Percentiles rank a stretch among this genome's conserved stretches.
These are phyloP conservation scores for Vitis rupestris DNA, from an alignment of 164 flowering plant species.

Conservation along the genomic window DNA sequence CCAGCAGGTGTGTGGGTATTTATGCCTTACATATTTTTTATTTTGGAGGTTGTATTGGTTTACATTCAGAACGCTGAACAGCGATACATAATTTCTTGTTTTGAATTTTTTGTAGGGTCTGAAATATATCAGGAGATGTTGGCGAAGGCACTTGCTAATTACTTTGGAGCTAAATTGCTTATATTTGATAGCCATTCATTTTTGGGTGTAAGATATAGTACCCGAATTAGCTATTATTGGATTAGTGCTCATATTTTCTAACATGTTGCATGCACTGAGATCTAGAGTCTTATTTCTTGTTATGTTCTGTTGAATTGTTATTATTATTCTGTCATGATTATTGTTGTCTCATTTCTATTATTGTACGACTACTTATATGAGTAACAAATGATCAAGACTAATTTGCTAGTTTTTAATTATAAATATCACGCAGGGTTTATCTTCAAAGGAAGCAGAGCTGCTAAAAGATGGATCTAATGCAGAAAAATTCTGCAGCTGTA, in stretches of 20 bases:
- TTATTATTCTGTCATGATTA: background rate
- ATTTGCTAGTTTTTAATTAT: background rate
- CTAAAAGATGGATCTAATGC: slow-evolving; percentile 52
- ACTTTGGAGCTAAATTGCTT: slow-evolving; percentile 81
- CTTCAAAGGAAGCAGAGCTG: slow-evolving; percentile 71
- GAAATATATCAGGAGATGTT: slow-evolving; percentile 95
- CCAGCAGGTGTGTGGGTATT: slow-evolving; percentile 56
- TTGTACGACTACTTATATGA: background rate
- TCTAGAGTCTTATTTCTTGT: background rate
- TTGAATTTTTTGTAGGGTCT: slow-evolving; percentile 53
- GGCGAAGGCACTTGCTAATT: slow-evolving; percentile 80
- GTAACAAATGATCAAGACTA: background rate
- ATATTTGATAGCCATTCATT: slow-evolving; percentile 76
- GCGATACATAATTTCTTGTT: background rate
- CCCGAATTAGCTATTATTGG: too few relatives aligned
- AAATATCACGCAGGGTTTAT: slow-evolving; percentile 46
- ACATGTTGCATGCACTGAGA: background rate
- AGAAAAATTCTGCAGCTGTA: slow-evolving; percentile 46
- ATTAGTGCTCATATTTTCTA: background rate
- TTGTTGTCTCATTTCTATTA: background rate
- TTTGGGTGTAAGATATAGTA: slow-evolving; percentile 65
- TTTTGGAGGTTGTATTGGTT: background rate
- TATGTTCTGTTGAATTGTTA: background rate
- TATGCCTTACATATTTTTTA: background rate
- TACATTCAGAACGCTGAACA: background rate